Percentiles rank a stretch among this genome's conserved stretches.
These are phyloP conservation scores for Entrophospora sp. DNA, from an alignment of 192 early-diverging fungal species.

Conservation along the genomic window DNA sequence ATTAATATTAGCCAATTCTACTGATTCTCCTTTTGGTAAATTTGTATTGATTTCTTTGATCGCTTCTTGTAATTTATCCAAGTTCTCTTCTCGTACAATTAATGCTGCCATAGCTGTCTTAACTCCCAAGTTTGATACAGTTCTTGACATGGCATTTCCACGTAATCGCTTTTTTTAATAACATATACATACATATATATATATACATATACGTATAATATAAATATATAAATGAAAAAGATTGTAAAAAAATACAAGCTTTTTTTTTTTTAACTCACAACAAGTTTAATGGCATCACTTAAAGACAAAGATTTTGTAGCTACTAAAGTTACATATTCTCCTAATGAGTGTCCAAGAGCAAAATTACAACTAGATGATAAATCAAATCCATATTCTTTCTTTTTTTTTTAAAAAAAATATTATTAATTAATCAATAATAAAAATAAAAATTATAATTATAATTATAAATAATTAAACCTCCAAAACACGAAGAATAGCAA, in stretches of 20 bases:
- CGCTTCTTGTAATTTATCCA: conserved; percentile 61
- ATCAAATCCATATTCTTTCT: conserved; percentile 71
- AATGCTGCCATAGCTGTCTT: conserved; percentile 85
- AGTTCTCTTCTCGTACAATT: conserved; percentile 59
- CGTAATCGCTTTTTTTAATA: conserved; percentile 49
- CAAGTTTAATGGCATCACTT: conserved; percentile 75
- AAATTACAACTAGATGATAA: conserved; percentile 61
- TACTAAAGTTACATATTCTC: conserved; percentile 80
- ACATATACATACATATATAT: background rate
- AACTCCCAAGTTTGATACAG: conserved; percentile 51
- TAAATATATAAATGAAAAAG: no score
- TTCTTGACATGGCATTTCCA: conserved; percentile 81
- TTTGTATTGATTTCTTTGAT: conserved; percentile 55
- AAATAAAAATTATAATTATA: background rate
- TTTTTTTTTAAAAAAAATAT: background rate
- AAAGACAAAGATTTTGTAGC: conserved; percentile 60
- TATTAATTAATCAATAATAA: background rate
- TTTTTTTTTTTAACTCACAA: conserved; percentile 38
- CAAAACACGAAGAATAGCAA: conserved; percentile 77
- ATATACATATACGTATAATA: no score
- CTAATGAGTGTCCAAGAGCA: conserved; percentile 87
- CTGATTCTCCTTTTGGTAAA: conserved; percentile 64
- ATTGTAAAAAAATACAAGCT: background rate
- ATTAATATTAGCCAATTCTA: conserved; percentile 85
- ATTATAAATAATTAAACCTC: conserved; percentile 39